Conservation (phyloP, 2,329 filamentous ascomycete genomes). For the Truncatella angustata region DNA sequence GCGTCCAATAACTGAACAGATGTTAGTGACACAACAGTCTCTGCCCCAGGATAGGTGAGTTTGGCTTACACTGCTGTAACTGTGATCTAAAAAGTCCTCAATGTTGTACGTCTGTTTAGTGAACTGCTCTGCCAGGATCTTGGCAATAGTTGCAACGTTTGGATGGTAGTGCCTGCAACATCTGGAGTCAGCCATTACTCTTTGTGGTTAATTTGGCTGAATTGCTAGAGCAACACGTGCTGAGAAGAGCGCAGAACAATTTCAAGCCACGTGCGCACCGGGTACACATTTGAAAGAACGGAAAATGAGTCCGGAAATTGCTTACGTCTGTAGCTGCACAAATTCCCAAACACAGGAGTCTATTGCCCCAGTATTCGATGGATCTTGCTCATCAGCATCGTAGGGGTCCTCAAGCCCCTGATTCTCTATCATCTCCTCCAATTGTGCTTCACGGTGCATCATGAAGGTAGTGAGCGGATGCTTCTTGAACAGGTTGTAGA, state of each 20-base stretch:
- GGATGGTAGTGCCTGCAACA: constrained; percentile 97
- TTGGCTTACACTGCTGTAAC: constrained; percentile 77
- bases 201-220: too few relatives aligned
- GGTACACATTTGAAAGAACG: too few relatives aligned
- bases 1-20: constrained; percentile 84
- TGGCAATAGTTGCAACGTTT: constrained; percentile 90
- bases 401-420: constrained; percentile 72
- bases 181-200: too few relatives aligned
- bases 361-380: constrained; percentile 81
- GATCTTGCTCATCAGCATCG: constrained; percentile 70
- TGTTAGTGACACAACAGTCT: constrained; percentile 40
- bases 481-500: constrained; percentile 89
- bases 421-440: constrained; percentile 58
- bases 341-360: constrained; percentile 96
- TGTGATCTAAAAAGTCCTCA: constrained; percentile 97
- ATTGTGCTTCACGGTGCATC: constrained; percentile 75
- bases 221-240: too few relatives aligned
- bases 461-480: constrained; percentile 94
- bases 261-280: too few relatives aligned
- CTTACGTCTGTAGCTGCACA: constrained; percentile 81
- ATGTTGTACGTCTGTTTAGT: constrained; percentile 92
- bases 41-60: too few relatives aligned
- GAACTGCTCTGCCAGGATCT: constrained; percentile 94
- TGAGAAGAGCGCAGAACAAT: too few relatives aligned
- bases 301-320: too few relatives aligned